phyloP scores from a whole-genome alignment of 2,329 filamentous ascomycete species.

The Claviceps monticola region DNA sequence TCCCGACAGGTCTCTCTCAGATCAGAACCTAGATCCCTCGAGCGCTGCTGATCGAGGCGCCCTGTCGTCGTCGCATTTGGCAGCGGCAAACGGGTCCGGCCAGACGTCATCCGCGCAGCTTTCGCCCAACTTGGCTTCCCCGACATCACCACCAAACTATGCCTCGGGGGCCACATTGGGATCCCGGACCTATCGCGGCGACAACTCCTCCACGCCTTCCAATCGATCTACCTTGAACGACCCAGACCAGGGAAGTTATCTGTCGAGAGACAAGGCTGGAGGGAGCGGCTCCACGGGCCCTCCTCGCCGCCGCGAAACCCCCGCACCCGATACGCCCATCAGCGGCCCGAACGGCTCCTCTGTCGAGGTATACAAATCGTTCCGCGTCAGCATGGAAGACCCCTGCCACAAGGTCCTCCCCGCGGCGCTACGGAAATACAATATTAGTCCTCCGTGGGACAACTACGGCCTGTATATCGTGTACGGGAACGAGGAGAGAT shows the following conservation, averaged over 20 bases:
- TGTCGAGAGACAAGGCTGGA: conserved; percentile 17
- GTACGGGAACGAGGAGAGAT: conserved; percentile 95
- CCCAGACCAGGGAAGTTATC: conserved; percentile 24
- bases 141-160: conserved; percentile 50
- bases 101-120: conserved; percentile 42
- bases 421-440: conserved; percentile 92
- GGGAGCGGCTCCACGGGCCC: conserved; percentile 15
- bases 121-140: conserved; percentile 55
- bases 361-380: conserved; percentile 98
- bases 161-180: conserved; percentile 42
- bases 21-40: conserved; percentile 53
- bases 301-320: conserved; percentile 47
- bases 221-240: conserved; percentile 42
- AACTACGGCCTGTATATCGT: conserved; percentile 98
- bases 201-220: conserved; percentile 36
- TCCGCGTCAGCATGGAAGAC: conserved; percentile 95
- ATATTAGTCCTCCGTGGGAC: conserved; percentile 95
- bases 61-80: conserved; percentile 54
- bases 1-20: conserved; percentile 51
- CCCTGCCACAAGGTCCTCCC: conserved; percentile 95
- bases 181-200: conserved; percentile 45
- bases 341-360: conserved; percentile 42
- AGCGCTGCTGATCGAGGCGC: conserved; percentile 54
- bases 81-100: conserved; percentile 51
- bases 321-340: conserved; percentile 48